A percentile compares a stretch with the other conserved stretches of the same genome.
Evolutionary conservation across 805 yeast genomes (phyloP).

Genomic region (Candida yuanshanica): DNA sequence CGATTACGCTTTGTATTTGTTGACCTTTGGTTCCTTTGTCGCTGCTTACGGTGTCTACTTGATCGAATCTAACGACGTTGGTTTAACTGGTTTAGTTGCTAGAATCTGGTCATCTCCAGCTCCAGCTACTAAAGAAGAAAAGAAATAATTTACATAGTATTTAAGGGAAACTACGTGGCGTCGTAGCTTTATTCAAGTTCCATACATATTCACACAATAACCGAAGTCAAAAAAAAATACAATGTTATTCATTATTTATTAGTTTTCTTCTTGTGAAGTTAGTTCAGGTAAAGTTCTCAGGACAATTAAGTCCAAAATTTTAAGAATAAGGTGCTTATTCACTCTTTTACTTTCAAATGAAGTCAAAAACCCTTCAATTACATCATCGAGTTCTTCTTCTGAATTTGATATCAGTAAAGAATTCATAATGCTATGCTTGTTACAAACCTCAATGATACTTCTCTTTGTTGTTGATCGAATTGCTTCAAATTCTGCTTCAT

Average conservation of each 20-base stretch:
- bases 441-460: constrained; percentile 21
- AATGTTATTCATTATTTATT: not conserved
- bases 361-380: constrained; percentile 28
- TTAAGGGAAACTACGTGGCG: not conserved
- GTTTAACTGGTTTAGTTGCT: constrained; percentile 60
- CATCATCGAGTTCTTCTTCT: constrained; percentile 20
- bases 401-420: constrained; percentile 17
- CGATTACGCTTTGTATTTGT: constrained; percentile 57
- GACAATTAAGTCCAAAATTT: constrained; percentile 36
- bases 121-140: constrained; percentile 20
- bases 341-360: constrained; percentile 31
- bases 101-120: constrained; percentile 49
- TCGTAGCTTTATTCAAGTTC: not conserved
- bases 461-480: constrained; percentile 24
- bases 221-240: not conserved
- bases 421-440: constrained; percentile 11
- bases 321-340: constrained; percentile 39
- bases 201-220: not conserved
- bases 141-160: not conserved
- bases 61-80: constrained; percentile 75
- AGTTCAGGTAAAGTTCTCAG: constrained; percentile 36
- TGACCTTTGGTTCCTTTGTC: constrained; percentile 66
- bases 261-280: constrained; percentile 1
- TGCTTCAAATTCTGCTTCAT: constrained; percentile 30
- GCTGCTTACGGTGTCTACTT: constrained; percentile 77